Conservation (phyloP, 768 basidiomycete genomes). For the Inosperma sp. region DNA sequence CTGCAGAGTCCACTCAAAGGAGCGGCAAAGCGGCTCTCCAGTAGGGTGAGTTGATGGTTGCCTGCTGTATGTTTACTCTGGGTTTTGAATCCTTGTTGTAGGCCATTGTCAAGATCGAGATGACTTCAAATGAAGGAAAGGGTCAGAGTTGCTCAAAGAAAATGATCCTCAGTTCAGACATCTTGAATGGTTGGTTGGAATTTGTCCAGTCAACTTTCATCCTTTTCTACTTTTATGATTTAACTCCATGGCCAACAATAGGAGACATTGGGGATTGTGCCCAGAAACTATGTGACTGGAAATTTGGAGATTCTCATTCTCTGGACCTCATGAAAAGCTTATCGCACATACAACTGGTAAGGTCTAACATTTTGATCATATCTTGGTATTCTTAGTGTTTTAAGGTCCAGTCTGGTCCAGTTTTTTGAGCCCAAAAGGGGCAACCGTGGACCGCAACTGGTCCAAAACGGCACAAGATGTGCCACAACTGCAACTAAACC, state of each 20-base stretch:
- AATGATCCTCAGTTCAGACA: not conserved
- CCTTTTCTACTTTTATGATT: not conserved
- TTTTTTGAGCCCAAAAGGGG: too few species aligned
- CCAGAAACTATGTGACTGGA: not conserved
- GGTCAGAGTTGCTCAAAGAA: not conserved
- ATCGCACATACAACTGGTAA: not conserved
- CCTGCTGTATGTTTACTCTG: not conserved
- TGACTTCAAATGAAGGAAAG: not conserved
- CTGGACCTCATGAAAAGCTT: not conserved
- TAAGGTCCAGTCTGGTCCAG: too few species aligned
- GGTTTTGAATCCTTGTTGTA: not conserved
- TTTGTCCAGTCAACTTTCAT: not conserved
- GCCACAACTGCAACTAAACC: too few species aligned
- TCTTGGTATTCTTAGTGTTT: not conserved
- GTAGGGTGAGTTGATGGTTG: not conserved
- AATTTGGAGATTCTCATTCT: not conserved
- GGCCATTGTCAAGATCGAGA: not conserved
- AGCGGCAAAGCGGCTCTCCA: not conserved
- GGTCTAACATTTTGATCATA: not conserved
- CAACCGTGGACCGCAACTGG: too few species aligned
- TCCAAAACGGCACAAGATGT: too few species aligned
- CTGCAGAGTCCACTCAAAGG: slow-evolving; percentile 4
- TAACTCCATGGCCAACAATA: not conserved
- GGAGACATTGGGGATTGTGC: not conserved
- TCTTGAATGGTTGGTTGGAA: not conserved